phyloP scores from a whole-genome alignment of 768 basidiomycete genomes.

The Tulasnella sp. region DNA sequence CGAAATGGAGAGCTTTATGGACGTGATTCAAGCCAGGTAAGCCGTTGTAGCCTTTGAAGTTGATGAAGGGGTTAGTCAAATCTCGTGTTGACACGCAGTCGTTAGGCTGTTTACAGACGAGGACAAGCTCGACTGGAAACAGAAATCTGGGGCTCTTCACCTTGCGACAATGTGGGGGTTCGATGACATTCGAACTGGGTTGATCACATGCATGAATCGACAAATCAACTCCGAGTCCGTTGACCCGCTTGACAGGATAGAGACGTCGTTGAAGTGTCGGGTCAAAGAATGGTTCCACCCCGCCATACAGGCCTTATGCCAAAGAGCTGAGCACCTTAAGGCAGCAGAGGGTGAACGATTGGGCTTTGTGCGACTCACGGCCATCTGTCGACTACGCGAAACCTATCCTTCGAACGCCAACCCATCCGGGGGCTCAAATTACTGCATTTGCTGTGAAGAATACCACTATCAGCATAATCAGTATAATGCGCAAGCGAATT shows the following conservation, averaged over 20 bases:
- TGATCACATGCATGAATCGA: background rate
- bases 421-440: background rate
- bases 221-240: background rate
- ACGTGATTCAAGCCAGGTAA: background rate
- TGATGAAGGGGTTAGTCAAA: background rate
- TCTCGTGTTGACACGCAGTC: background rate
- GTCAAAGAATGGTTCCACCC: background rate
- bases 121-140: background rate
- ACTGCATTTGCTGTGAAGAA: background rate
- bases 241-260: background rate
- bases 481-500: background rate
- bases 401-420: background rate
- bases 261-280: background rate
- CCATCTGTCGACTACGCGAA: background rate
- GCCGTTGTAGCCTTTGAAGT: background rate
- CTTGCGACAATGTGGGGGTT: background rate
- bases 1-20: conserved; percentile 1
- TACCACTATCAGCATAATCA: background rate
- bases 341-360: background rate
- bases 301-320: background rate
- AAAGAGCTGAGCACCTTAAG: background rate
- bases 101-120: background rate
- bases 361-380: background rate
- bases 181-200: background rate
- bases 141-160: background rate